These are phyloP conservation scores for Silene conica DNA, from an alignment of 148 eudicot species.

Conservation along the genomic window DNA sequence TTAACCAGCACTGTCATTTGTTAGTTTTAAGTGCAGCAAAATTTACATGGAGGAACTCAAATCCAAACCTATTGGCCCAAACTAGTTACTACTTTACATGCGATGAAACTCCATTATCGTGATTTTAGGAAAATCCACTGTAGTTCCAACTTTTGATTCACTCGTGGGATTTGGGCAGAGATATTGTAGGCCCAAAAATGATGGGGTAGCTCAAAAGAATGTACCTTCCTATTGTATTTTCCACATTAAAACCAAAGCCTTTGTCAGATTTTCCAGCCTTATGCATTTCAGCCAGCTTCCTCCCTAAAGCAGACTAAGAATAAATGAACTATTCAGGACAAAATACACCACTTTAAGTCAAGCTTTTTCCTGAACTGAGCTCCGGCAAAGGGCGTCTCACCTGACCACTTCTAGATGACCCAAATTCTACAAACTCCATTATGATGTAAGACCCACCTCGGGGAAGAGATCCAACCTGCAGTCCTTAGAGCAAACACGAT, in stretches of 20 bases:
- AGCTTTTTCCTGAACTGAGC: background rate
- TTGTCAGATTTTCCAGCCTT: conserved; percentile 76
- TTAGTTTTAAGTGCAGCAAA: background rate
- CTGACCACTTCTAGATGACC: conserved; percentile 77
- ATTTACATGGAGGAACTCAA: background rate
- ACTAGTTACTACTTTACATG: no score
- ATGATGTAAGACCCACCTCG: conserved; percentile 91
- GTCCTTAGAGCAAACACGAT: conserved; percentile 25
- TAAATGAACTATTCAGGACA: conserved; percentile 22
- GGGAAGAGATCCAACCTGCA: conserved; percentile 77
- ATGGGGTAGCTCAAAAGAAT: background rate
- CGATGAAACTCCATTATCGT: no score
- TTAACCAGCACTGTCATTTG: background rate
- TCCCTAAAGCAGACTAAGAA: conserved; percentile 75
- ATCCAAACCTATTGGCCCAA: background rate
- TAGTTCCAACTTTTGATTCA: no score
- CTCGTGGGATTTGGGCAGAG: background rate
- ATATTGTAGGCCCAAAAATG: background rate
- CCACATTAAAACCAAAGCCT: conserved; percentile 88
- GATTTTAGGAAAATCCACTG: no score
- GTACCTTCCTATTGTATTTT: conserved; percentile 98
- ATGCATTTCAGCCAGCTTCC: conserved; percentile 95
- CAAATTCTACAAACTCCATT: conserved; percentile 92
- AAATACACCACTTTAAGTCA: background rate
- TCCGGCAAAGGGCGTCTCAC: conserved; percentile 33